Base-by-base conservation (phyloP, 2,329 filamentous ascomycete species). In the Ophiostoma tasmaniense region DNA sequence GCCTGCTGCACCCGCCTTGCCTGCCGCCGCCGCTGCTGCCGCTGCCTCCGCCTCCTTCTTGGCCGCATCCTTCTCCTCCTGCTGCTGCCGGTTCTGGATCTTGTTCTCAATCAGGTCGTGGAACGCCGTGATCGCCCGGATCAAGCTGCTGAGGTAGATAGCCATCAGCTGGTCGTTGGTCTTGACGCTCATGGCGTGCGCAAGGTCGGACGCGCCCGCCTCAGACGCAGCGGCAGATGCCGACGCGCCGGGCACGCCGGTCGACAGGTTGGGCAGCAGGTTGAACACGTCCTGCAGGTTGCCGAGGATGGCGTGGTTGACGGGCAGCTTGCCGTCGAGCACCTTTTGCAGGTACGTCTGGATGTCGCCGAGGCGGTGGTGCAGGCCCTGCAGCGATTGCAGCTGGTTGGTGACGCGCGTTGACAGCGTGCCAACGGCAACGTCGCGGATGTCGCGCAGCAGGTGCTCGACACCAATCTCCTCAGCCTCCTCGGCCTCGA, bases 241-340 rank as follows among this genome's bases (percentile, higher is more conserved):
- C 25, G 64, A 22, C 55, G 25, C 30, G 37, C 62, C 62, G 30
- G 66, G 37, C 35, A 39, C 52, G 35, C 94, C 92, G 50, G 93
- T 96, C 11, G 92, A 93, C 67, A 99, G 86, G 80, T 99, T 99
- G 65, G 95, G 95, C 30, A 99, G 88, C 61, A 99, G 89, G 81
- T 99, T 99, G 85, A 99, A 99, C 71, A 98, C 92, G 76, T 99
- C 95, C 82, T 99, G 95, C n/a, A 99, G 89, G 77, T 97, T 97
- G 73, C 94, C 95, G 35, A 99, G 87, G 72, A 99, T 98, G 69
- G 93, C 92, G 78, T 99, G 95, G 82, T 99, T 99, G 77, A 98
- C 90, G 4, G 95, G 95, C 45, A 99, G 85, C 75, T 96, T 89
- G 74, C 91, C 90, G 77, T 97, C 92, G 70, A 97, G 88, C 11